Evolutionary conservation across 208 protist genomes (phyloP).

Genomic region (Tritrichomonas musculus): DNA sequence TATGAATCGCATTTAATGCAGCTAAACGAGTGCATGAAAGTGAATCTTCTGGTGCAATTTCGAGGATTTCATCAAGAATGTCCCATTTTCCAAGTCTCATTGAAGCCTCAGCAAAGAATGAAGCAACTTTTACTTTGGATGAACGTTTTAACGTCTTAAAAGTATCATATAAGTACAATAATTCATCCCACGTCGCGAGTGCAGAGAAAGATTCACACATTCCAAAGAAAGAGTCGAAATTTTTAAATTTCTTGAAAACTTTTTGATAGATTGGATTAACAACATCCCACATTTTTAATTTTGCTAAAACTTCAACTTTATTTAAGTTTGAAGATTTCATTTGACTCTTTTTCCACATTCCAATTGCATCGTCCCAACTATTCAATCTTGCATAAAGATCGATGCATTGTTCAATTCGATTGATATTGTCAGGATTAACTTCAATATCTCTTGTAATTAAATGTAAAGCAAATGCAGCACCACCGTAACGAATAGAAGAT

Average conservation of each 20-base stretch:
- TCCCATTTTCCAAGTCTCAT: background rate
- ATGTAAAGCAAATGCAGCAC: background rate
- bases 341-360: background rate
- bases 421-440: background rate
- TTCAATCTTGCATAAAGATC: background rate
- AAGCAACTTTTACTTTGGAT: background rate
- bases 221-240: background rate
- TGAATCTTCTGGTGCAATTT: background rate
- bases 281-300: conserved; percentile 10
- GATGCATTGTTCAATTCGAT: background rate
- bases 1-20: background rate
- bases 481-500: background rate
- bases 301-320: background rate
- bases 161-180: background rate
- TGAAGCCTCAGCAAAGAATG: background rate
- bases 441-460: background rate
- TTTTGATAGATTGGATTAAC: background rate
- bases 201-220: background rate
- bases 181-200: background rate
- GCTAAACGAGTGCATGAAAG: background rate
- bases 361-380: background rate
- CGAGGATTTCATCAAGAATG: background rate
- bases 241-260: background rate
- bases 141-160: background rate
- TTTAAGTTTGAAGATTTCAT: background rate